phyloP scores from a whole-genome alignment of 495 filamentous ascomycete species.

The Aspergillus incahuasiensis region DNA sequence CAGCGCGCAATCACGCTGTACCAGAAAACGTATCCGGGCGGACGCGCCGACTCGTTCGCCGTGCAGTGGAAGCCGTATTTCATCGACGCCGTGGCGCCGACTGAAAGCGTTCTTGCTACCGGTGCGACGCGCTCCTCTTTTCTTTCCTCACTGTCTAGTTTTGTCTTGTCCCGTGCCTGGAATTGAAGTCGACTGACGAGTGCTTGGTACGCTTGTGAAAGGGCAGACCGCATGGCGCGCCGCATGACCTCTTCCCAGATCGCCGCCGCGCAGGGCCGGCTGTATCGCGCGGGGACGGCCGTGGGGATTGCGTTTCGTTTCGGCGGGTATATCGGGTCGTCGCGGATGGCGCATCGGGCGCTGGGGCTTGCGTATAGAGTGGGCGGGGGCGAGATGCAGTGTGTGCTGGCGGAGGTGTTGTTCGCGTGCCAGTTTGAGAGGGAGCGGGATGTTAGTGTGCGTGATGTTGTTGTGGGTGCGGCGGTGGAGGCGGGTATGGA shows the following conservation, averaged over 20 bases:
- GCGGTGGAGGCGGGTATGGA: conserved; percentile 11
- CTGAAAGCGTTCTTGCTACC: conserved; percentile 17
- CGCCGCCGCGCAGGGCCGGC: conserved; percentile 11
- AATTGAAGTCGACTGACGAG: no score
- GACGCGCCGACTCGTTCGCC: conserved; percentile 51
- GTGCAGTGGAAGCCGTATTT: conserved; percentile 64
- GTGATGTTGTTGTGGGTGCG: conserved; percentile 11
- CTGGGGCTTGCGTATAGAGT: not conserved
- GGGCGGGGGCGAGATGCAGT: conserved; percentile 5
- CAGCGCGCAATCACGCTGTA: conserved; percentile 55
- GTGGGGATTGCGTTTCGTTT: conserved; percentile 20
- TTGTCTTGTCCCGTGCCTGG: no score
- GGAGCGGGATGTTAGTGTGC: conserved; percentile 19
- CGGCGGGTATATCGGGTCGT: conserved; percentile 22
- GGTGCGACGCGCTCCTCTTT: no score
- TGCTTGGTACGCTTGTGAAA: no score
- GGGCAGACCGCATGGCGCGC: conserved; percentile 20
- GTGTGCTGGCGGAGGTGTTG: conserved; percentile 8
- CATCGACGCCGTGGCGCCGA: conserved; percentile 55
- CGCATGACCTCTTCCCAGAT: conserved; percentile 16
- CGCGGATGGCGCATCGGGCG: conserved; percentile 18
- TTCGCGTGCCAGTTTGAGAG: conserved; percentile 22
- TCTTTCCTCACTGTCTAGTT: no score
- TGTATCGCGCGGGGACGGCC: conserved; percentile 10
- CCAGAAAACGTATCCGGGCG: conserved; percentile 49